Conservation (phyloP, 1,139 yeast species). For the Yamadazyma dendronema region DNA sequence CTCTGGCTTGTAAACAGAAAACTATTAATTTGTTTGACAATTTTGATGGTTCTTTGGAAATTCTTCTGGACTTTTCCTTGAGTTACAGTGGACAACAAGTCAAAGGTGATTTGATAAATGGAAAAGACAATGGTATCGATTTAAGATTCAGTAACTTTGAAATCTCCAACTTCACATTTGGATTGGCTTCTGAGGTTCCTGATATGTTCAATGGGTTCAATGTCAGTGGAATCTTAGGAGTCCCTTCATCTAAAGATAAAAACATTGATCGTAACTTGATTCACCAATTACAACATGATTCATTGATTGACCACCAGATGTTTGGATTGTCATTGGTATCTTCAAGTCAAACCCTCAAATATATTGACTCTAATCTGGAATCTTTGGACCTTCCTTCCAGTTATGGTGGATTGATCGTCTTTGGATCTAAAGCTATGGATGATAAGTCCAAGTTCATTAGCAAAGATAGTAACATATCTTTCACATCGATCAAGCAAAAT, state of each 20-base stretch:
- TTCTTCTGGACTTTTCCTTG: constrained; percentile 36
- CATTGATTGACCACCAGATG: constrained; percentile 19
- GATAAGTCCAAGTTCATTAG: constrained; percentile 15
- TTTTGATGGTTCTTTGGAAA: constrained; percentile 16
- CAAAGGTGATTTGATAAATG: constrained; percentile 41
- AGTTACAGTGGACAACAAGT: constrained; percentile 58
- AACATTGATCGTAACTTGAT: constrained; percentile 20
- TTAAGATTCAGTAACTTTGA: constrained; percentile 32
- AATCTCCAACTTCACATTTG: constrained; percentile 46
- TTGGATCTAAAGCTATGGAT: constrained; percentile 24
- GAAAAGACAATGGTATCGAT: constrained; percentile 21
- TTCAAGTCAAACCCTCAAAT: constrained; percentile 16
- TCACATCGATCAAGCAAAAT: constrained; percentile 38
- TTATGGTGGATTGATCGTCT: constrained; percentile 28
- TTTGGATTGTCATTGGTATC: constrained; percentile 24
- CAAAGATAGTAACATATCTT: constrained; percentile 24
- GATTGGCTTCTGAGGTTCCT: constrained; percentile 55
- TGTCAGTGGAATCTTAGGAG: constrained; percentile 62
- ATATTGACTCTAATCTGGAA: constrained; percentile 10
- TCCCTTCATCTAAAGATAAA: constrained; percentile 40
- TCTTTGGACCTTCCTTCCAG: constrained; percentile 12
- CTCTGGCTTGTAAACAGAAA: constrained; percentile 38
- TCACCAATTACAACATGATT: constrained; percentile 19
- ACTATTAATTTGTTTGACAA: constrained; percentile 21
- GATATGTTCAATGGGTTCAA: constrained; percentile 50